Evolutionary conservation across 495 filamentous ascomycete genomes (phyloP), one percentile per base, ranked within the genome.

Genomic region (Aspergillus mulundensis): DNA sequence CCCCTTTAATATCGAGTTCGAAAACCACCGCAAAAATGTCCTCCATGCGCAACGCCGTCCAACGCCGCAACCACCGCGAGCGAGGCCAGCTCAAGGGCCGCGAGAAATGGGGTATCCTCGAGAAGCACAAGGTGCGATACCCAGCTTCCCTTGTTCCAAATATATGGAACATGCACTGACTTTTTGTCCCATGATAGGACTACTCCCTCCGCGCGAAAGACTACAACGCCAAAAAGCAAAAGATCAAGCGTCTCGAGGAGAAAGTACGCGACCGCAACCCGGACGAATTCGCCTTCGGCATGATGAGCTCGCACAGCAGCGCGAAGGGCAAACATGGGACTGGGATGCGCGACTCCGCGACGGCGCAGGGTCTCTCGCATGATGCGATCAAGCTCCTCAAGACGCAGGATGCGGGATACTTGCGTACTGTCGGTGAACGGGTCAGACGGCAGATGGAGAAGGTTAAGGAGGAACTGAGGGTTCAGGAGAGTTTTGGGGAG

Each of bases 231-330:
- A 97, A 98, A 68, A 87, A 95, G 67, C 75, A 76, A n/a, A 84
- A 86, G 25, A 77, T 97, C 41, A 86, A 87, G 66, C 79, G 82
- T 2, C 84, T 98, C 16, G 80, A 85, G 60, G 79, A 86, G 57
- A 96, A 96, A 73, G 93, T 87, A 20, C 78, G 82, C 53, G 84
- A 94, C 40, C 86, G 90, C 59, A 97, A 98, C 70, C 90, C 92
- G 39, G 94, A 98, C 83, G 91, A 96, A 71, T 98, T 97, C 77
- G 85, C 89, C 73, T 96, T 90, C 66, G 87, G 85, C 21, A 98
- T 98, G 94, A 81, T 95, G 70, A 78, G 74, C 34, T 67, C 66
- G 3, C 73, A 72, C 58, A 66, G 61, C 25, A 75, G 70, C 60
- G 75, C 65, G 21, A 80, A 85, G 51, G 83, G 85, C 25, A 81